These are phyloP conservation scores for Cydonia oblonga DNA, from an alignment of 331 rosid species.

Conservation along the genomic window DNA sequence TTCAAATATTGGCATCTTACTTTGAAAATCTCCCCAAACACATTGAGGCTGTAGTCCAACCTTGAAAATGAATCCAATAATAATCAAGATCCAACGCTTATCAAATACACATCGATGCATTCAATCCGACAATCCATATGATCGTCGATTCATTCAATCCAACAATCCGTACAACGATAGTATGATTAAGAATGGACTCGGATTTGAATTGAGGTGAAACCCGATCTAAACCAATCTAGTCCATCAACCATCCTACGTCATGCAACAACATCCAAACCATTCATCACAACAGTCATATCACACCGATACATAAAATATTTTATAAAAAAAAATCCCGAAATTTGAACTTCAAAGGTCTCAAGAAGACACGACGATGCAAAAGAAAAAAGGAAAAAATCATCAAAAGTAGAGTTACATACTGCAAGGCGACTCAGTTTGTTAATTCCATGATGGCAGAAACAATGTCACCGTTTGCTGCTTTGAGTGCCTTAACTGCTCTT, in stretches of 20 bases:
- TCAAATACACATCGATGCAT: neutral
- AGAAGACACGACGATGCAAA: neutral
- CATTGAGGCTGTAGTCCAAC: neutral
- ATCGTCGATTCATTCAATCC: neutral
- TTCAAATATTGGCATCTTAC: too few species aligned
- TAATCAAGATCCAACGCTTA: neutral
- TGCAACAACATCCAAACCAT: neutral
- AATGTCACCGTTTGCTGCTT: constrained; percentile 31
- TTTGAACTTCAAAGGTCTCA: neutral
- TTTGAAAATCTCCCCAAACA: too few species aligned
- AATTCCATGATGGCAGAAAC: constrained; percentile 45
- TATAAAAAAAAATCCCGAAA: neutral
- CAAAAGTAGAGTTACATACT: neutral
- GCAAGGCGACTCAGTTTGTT: constrained; percentile 19
- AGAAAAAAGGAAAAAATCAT: neutral
- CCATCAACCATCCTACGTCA: too few species aligned
- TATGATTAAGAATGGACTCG: neutral
- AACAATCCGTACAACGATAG: neutral
- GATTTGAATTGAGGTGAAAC: neutral
- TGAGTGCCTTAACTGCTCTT: constrained; percentile 36
- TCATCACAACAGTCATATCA: neutral
- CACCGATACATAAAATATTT: neutral
- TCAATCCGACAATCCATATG: neutral
- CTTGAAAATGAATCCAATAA: neutral
- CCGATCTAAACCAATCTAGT: neutral